A percentile compares a stretch with the other conserved stretches of the same genome.
Evolutionary conservation across 1,284 basidiomycete species (phyloP).

Genomic region (Mycena citricolor): DNA sequence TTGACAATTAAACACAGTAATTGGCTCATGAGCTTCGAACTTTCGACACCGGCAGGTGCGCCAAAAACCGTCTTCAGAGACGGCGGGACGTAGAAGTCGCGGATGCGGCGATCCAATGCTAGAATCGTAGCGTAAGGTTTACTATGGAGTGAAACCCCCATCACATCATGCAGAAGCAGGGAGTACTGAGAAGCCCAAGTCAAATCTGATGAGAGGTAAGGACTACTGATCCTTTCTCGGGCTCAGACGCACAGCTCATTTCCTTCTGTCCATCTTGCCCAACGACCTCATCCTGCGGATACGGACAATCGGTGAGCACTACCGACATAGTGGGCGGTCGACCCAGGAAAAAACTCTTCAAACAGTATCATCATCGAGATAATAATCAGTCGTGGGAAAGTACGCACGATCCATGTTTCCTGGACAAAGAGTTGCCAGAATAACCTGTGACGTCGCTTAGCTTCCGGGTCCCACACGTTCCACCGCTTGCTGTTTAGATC

Average conservation of each 20-base stretch:
- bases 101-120: slow-evolving; percentile 48
- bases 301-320: slow-evolving; percentile 53
- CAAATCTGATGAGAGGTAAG: slow-evolving; percentile 40
- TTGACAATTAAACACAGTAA: too few species aligned
- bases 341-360: slow-evolving; percentile 62
- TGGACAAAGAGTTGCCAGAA: slow-evolving; percentile 66
- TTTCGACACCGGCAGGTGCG: too few species aligned
- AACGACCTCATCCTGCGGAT: slow-evolving; percentile 46
- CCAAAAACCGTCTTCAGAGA: slow-evolving; percentile 49
- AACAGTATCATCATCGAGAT: too few species aligned
- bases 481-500: slow-evolving; percentile 63
- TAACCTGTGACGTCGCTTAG: slow-evolving; percentile 49
- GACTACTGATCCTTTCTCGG: not conserved
- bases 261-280: slow-evolving; percentile 41
- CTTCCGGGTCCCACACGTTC: slow-evolving; percentile 47
- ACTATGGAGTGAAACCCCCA: slow-evolving; percentile 54
- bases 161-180: slow-evolving; percentile 49
- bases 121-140: slow-evolving; percentile 48
- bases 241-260: slow-evolving; percentile 54
- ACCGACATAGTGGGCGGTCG: slow-evolving; percentile 57
- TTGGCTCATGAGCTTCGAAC: too few species aligned
- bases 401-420: slow-evolving; percentile 58
- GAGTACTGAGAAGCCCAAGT: slow-evolving; percentile 56
- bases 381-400: too few species aligned
- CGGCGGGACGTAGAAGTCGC: slow-evolving; percentile 53